Evolutionary conservation across 352 stramenopile species (phyloP), one percentile per base, ranked within the genome.

Genomic region (Globisporangium nagaii): DNA sequence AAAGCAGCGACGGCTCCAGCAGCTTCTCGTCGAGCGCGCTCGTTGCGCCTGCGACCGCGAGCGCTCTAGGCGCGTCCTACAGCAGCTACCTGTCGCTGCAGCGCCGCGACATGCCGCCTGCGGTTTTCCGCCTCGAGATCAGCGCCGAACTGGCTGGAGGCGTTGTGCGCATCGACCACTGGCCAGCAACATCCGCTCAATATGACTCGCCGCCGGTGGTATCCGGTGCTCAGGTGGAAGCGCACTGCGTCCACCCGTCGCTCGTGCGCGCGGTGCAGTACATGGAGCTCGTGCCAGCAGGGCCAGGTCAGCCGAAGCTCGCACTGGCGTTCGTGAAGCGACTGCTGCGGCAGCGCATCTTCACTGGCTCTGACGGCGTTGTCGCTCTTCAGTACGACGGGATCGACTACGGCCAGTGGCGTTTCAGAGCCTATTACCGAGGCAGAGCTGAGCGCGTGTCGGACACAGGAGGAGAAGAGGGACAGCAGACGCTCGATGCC

Each of bases 401-500:
- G 22, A 30, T 90, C 8, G 47, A 77, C 36, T 92, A 92, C 55
- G 82, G 82, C 0, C 22, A 52, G 4, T 92, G 79, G 82, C 62
- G 32, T 1, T 90, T 78, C 51, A 47, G 60, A 11, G 73, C 68
- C 1, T 86, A 75, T 52, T 90, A 71, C 30, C 59, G 60, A 45
- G 65, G 65, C 31, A 53, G 56, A 8, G 58, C 12, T 30, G 39
- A 34, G 0, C 24, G 19, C n/a, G n/a, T n/a, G 2, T 4, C 7
- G 12, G n/a, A 2, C 9, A 12, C 28, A 41, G 17, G 19, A 11
- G n/a, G 36, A 44, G 22, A 27, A 27, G 9, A 44, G 2, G 24
- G 15, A 27, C 42, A 11, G 6, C 27, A 42, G 47, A 22, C 52
- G 19, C 20, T 71, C 22, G 60, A 73, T 25, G 65, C 64, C 17